Conservation (phyloP, 2,329 filamentous ascomycete species). For the Zasmidium angulare region DNA sequence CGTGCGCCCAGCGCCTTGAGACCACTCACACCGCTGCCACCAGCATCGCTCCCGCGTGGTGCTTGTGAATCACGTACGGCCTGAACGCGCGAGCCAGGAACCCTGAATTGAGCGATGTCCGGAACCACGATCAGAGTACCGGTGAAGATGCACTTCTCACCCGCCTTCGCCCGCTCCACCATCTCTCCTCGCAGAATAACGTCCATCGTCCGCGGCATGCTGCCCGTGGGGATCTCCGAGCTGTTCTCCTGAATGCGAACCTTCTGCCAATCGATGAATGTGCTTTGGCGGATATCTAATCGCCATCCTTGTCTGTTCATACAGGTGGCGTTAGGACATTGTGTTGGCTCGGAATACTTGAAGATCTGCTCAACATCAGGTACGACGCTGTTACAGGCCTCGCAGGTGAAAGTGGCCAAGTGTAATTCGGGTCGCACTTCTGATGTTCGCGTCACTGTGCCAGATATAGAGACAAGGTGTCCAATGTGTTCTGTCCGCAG, state of each 20-base stretch:
- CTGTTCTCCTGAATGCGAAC: constrained; percentile 98
- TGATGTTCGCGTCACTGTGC: constrained; percentile 93
- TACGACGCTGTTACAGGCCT: constrained; percentile 79
- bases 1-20: constrained; percentile 91
- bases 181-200: constrained; percentile 95
- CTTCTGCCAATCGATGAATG: constrained; percentile 99
- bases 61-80: constrained; percentile 80
- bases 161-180: constrained; percentile 94
- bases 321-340: constrained; percentile 86
- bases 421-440: constrained; percentile 94
- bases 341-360: constrained; percentile 92
- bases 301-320: constrained; percentile 92
- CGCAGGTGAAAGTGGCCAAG: constrained; percentile 87
- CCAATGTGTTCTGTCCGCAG: constrained; percentile 88
- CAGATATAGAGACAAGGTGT: constrained; percentile 90
- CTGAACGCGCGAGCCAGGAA: constrained; percentile 81
- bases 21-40: constrained; percentile 80
- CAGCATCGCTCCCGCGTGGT: constrained; percentile 68
- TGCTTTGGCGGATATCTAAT: constrained; percentile 94
- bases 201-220: constrained; percentile 98
- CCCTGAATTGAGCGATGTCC: constrained; percentile 89
- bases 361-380: constrained; percentile 96
- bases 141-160: constrained; percentile 97
- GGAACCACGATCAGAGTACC: constrained; percentile 95
- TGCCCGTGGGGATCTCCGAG: constrained; percentile 95